phyloP scores from a whole-genome alignment of 169 alveolate genomes.

The Theileria sp. region DNA sequence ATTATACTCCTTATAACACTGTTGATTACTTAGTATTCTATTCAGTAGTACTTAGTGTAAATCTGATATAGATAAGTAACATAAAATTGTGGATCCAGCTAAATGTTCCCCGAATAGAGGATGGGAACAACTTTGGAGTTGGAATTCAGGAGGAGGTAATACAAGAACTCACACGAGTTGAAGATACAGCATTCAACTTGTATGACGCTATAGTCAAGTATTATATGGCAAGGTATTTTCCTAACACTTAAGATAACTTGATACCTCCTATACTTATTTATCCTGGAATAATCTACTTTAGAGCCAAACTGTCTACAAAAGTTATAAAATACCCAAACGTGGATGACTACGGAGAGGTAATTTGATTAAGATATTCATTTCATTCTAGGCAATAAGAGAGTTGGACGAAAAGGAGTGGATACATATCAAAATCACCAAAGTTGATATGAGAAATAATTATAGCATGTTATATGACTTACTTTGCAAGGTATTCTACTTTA shows the following conservation, averaged over 20 bases:
- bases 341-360: slow-evolving; percentile 79
- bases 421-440: slow-evolving; percentile 80
- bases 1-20: background rate
- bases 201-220: slow-evolving; percentile 83
- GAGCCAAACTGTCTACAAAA: slow-evolving; percentile 85
- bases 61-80: slow-evolving; percentile 70
- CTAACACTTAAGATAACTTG: too few relatives aligned
- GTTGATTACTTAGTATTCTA: background rate
- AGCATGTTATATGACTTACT: slow-evolving; percentile 86
- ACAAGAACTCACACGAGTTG: slow-evolving; percentile 87
- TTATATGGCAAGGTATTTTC: slow-evolving; percentile 74
- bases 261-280: too few relatives aligned
- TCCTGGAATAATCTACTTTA: background rate
- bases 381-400: slow-evolving; percentile 78
- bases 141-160: slow-evolving; percentile 88
- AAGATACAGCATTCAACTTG: slow-evolving; percentile 83
- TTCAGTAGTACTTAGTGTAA: background rate
- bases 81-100: slow-evolving; percentile 86
- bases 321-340: slow-evolving; percentile 84
- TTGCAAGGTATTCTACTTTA: slow-evolving; percentile 66
- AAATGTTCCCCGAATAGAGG: slow-evolving; percentile 87
- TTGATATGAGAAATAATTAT: slow-evolving; percentile 86
- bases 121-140: slow-evolving; percentile 88
- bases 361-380: background rate
- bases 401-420: slow-evolving; percentile 87